A percentile compares a stretch with the other conserved stretches of the same genome.
Evolutionary conservation across 106 monocot species (phyloP).

Genomic region (Iris macrosiphon): DNA sequence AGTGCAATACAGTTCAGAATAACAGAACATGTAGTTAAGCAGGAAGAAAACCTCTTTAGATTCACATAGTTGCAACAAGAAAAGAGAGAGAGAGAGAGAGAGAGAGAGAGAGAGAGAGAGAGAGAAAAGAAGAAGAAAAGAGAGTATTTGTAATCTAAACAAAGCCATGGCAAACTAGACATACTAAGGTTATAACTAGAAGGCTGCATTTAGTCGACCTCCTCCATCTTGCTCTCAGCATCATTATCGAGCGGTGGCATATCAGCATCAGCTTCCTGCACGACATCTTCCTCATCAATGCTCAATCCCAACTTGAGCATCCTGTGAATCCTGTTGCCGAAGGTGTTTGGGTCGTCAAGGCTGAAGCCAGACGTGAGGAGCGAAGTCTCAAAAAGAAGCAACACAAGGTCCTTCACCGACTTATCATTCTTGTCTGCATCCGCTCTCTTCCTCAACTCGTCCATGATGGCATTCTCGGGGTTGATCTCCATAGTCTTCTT

Average conservation of each 20-base stretch:
- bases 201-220: conserved; percentile 67
- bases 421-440: conserved; percentile 81
- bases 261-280: conserved; percentile 48
- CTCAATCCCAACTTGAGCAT: conserved; percentile 70
- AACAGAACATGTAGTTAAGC: too few species aligned
- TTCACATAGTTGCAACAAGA: too few species aligned
- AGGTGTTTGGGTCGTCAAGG: conserved; percentile 74
- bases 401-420: conserved; percentile 60
- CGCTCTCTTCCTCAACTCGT: conserved; percentile 59
- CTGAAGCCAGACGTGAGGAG: conserved; percentile 69
- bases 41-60: too few species aligned
- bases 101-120: too few species aligned
- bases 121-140: too few species aligned
- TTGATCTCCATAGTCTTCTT: conserved; percentile 89
- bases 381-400: conserved; percentile 59
- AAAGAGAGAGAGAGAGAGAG: too few species aligned
- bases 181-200: too few species aligned
- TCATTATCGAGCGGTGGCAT: conserved; percentile 64
- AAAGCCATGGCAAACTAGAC: too few species aligned
- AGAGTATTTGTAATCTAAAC: too few species aligned
- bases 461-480: conserved; percentile 80
- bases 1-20: too few species aligned
- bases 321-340: conserved; percentile 66
- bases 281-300: conserved; percentile 51
- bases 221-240: conserved; percentile 83